These are phyloP conservation scores for Dictyostelium citrinum DNA, from an alignment of 78 protist species.

Conservation along the genomic window DNA sequence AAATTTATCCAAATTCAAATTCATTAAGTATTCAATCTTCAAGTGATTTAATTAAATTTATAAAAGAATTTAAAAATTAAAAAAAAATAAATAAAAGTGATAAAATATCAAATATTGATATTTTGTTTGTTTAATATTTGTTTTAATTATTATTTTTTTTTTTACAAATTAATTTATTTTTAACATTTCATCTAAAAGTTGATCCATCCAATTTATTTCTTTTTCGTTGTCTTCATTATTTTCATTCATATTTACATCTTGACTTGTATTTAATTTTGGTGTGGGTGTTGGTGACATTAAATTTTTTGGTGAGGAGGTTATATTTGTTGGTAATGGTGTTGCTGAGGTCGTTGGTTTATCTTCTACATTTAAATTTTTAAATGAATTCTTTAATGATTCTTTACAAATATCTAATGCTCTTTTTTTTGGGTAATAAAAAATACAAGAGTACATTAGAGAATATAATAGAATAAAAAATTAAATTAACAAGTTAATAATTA, in stretches of 20 bases:
- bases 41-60: background rate
- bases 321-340: background rate
- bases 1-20: background rate
- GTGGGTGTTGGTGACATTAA: background rate
- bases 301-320: background rate
- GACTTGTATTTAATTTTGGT: background rate
- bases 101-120: background rate
- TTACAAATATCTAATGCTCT: conserved; percentile 7
- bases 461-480: background rate
- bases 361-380: background rate
- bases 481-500: background rate
- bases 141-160: background rate
- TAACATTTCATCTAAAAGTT: conserved; percentile 19
- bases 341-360: background rate
- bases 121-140: background rate
- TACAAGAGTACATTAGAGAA: background rate
- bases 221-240: background rate
- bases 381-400: background rate
- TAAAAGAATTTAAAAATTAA: background rate
- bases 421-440: background rate
- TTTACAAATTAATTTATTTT: background rate
- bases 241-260: background rate
- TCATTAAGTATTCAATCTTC: background rate
- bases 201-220: conserved; percentile 10
- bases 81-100: background rate